Evolutionary conservation across 2,329 filamentous ascomycete species (phyloP).

Genomic region (Penicillium sp.): DNA sequence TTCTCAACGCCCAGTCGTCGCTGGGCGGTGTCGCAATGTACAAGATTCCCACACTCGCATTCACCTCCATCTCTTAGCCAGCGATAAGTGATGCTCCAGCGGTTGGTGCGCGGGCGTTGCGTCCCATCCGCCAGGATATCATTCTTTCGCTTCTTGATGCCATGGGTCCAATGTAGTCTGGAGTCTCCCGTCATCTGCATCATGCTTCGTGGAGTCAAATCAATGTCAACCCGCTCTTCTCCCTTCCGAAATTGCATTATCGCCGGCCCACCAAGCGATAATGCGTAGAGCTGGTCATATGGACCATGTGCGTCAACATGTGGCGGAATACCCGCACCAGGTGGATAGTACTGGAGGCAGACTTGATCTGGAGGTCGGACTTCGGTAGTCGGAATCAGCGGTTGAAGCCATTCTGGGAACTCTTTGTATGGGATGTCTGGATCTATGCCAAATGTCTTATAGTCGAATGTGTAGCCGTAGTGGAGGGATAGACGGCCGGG

Average conservation of each 20-base stretch:
- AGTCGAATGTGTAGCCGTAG: constrained; percentile 62
- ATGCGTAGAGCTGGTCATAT: constrained; percentile 44
- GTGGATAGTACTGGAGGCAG: constrained; percentile 64
- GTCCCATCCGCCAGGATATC: constrained; percentile 53
- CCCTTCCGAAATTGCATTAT: constrained; percentile 39
- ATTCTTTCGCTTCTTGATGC: constrained; percentile 59
- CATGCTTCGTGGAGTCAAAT: constrained; percentile 55
- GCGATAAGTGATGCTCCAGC: constrained; percentile 62
- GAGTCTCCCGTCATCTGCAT: constrained; percentile 56
- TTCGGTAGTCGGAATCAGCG: constrained; percentile 53
- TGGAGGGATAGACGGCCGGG: constrained; percentile 56
- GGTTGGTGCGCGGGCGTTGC: constrained; percentile 48
- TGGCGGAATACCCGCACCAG: constrained; percentile 63
- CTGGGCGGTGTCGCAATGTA: constrained; percentile 58
- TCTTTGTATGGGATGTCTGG: constrained; percentile 53
- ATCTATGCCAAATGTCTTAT: constrained; percentile 62
- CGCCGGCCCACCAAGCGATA: constrained; percentile 38
- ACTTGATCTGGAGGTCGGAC: constrained; percentile 58
- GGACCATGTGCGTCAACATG: constrained; percentile 63
- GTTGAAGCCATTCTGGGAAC: constrained; percentile 57
- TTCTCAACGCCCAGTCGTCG: constrained; percentile 51
- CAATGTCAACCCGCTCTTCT: constrained; percentile 48
- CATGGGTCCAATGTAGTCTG: constrained; percentile 60
- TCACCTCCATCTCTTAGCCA: constrained; percentile 53
- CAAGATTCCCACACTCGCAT: constrained; percentile 57